phyloP scores from a whole-genome alignment of 73 alveolate genomes.

The Tetrahymena malaccensis region DNA sequence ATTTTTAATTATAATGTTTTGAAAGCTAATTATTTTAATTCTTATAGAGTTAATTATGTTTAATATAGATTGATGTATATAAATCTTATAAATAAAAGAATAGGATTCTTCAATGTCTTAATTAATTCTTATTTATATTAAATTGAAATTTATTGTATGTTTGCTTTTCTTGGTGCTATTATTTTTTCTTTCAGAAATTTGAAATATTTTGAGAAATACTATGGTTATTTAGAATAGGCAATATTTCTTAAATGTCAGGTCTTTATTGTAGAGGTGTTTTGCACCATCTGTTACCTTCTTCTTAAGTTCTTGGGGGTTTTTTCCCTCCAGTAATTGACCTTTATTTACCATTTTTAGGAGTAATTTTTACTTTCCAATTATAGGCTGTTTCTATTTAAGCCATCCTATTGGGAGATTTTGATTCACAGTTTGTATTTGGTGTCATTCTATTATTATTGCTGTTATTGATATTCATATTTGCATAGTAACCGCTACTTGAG shows the following conservation, averaged over 20 bases:
- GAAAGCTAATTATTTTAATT: too few species aligned
- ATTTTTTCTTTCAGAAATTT: neutral
- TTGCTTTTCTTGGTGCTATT: neutral
- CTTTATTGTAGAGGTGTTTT: neutral
- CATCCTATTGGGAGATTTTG: neutral
- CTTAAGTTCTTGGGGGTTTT: neutral
- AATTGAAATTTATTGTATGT: neutral
- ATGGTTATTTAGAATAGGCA: neutral
- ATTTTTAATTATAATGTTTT: too few species aligned
- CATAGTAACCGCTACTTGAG: neutral
- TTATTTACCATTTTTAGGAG: neutral
- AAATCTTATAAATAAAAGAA: too few species aligned
- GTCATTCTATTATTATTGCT: neutral
- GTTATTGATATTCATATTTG: neutral
- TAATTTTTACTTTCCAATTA: neutral
- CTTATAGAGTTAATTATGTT: too few species aligned
- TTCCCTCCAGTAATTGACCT: neutral
- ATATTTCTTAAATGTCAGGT: neutral
- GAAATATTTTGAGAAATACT: neutral
- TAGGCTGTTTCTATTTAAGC: neutral
- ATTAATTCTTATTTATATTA: too few species aligned
- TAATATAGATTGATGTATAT: too few species aligned
- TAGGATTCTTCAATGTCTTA: too few species aligned
- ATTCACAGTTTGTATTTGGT: neutral
- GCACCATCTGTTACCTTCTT: neutral